Base-by-base conservation (phyloP, 805 yeast species). In the Candida yuanshanica region DNA sequence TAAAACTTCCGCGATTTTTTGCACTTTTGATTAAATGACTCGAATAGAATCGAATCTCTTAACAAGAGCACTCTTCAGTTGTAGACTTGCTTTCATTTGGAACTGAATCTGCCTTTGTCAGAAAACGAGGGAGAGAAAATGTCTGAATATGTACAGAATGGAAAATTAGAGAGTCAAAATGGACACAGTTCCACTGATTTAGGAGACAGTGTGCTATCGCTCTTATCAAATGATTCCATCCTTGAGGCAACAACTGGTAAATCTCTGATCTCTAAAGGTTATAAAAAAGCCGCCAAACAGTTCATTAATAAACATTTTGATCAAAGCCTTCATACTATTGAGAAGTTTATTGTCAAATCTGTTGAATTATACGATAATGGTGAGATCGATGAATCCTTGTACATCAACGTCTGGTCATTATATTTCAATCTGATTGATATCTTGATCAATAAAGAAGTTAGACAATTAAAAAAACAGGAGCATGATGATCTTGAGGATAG, bases 361-460 rank as follows among this genome's bases (percentile, higher is more conserved):
- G 24, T 47, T 12, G 20, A 14, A 0, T 37, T 51, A 12, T 46
- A 38, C 10, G 44, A 48, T 5, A 41, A 39, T 11, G 42, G 38
- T 4, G 26, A 35, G 33, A 45, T 55, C 20, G 49, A 45, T 8
- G 38, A 42, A 6, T 42, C 38, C 11, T 14, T 50, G 3, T 48
- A 52, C 11, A 33, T 45, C 7, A 54, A 46, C 29, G 26, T 50
- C 10, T 57, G 61, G 61, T 39, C 53, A 5, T 37, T 57, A 12
- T 55, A 55, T 35, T 48, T 57, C 42, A 55, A 54, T 33, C 34
- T 57, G 21, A 42, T 57, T 13, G 59, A 57, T 42, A 47, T 57
- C 4, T 26, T 50, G n/a, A 12, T 52, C 12, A 55, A 49, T 36
- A 53, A 50, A 20, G 20, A 27, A 1, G 35, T 35, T 11, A 20